Evolutionary conservation across 1,284 basidiomycete genomes (phyloP).

Genomic region (Cryptococcus jaspeensis): DNA sequence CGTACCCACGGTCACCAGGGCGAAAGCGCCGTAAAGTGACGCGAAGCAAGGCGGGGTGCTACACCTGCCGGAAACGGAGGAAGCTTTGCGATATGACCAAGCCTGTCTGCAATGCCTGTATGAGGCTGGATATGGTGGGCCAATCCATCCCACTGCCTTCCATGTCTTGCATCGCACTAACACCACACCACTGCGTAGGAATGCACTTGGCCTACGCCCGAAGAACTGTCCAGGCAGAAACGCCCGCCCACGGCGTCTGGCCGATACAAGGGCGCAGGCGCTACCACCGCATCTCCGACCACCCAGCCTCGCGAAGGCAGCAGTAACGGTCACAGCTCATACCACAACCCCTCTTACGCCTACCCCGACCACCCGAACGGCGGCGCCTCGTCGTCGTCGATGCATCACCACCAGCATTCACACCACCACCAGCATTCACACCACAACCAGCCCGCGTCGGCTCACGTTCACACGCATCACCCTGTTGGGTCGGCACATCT

Average conservation of each 20-base stretch:
- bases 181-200: slow-evolving; percentile 9
- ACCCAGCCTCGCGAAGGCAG: neutral
- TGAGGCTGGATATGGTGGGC: slow-evolving; percentile 27
- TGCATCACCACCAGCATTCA: neutral
- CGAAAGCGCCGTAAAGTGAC: slow-evolving; percentile 31
- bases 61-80: slow-evolving; percentile 29
- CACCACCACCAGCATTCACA: neutral
- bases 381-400: neutral
- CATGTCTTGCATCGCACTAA: neutral
- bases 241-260: no score
- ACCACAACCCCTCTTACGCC: neutral
- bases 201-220: slow-evolving; percentile 27
- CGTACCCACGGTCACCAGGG: neutral
- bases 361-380: neutral
- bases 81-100: slow-evolving; percentile 34
- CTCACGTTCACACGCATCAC: neutral
- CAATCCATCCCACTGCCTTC: no score
- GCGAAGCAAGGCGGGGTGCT: slow-evolving; percentile 21
- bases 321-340: neutral
- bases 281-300: neutral
- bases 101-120: slow-evolving; percentile 26
- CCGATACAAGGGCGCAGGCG: no score
- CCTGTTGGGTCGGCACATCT: neutral
- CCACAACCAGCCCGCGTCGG: no score
- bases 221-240: neutral